Base-by-base conservation (phyloP, 2,329 filamentous ascomycete species). In the Fusarium verrucosum region DNA sequence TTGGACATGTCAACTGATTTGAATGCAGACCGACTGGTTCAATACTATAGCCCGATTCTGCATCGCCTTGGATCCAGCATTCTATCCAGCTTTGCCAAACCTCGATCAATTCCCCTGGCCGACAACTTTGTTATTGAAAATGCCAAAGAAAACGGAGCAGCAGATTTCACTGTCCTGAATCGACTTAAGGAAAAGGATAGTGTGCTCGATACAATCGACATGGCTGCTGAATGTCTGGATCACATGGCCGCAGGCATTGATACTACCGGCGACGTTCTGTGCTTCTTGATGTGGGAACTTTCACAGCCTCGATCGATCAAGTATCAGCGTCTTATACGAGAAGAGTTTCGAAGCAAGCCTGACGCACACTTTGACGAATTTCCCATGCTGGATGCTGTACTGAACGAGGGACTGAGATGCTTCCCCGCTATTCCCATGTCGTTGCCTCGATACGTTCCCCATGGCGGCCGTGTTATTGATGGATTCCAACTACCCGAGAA, bases 241-340 rank as follows among this genome's bases (percentile, higher is more conserved):
- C 89, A 91, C 73, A 87, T 91, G 85, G 87, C 85, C 0, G 89
- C 89, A 0, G 89, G 89, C 1, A 90, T 91, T 58, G 89, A 91
- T 68, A 91, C 89, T 1, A 91, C 89, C 0, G 88, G 88, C 16
- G 89, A 91, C 65, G 87, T 82, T 0, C 78, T 91, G 0, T 90
- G 87, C 70, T 91, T 91, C 70, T 78, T 91, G 13, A 88, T 92
- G 85, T 89, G 88, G 83, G 84, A 90, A 71, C 79, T 92, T 4
- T 91, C 89, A 3, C 84, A 86, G 62, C 85, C 87, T 3, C 75
- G 80, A 9, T 87, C 83, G 6, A 67, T 78, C 2, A 57, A 72
- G 4, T 78, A 85, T 44, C 88, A 90, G 73, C 72, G 76, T 11
- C 77, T 74, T 4, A 78, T 91, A 5, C 79, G 81, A 23, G 70